Evolutionary conservation across 2,329 filamentous ascomycete species (phyloP), one percentile per base, ranked within the genome.

Genomic region (Beauveria rudraprayagi): DNA sequence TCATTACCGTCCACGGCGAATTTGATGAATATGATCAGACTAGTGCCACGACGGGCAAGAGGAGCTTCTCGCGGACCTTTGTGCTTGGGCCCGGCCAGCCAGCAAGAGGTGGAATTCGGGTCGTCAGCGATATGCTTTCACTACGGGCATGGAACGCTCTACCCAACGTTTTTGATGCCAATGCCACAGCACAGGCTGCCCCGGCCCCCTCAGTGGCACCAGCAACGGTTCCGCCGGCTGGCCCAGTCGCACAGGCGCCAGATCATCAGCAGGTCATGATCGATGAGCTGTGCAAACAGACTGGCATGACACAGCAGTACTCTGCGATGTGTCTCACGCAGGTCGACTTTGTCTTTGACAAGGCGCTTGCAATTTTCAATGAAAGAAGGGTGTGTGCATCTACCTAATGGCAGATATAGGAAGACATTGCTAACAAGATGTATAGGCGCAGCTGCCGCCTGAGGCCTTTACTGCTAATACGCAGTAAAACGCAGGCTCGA

Each of bases 11-110:
- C n/a, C 89, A 94, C 67, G 90, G 91, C 64, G 89, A 93, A 68
- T 95, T 91, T 63, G 86, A 93, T 54, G 92, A 96, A 70, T 77
- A 87, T 19, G 83, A 89, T 66, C 72, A 76, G 3, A 73, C 74
- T 17, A 81, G 80, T 24, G 77, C 80, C 53, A 80, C 82, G 50
- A 82, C 81, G 48, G 80, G 84, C 43, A 84, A 86, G 66, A 86
- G 91, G 63, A 91, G 88, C 71, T 96, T 96, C 73, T 91, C 92
- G 59, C 86, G 92, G 56, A 89, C 85, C 0, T 91, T 95, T 70
- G 77, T 92, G 46, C 80, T 96, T 19, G 90, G 90, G 0, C 91
- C 91, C 1, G 90, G 89, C 37, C 81, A 80, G 40, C 83, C 85
- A 0, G 80, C 85, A 5, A 78, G 80, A 51, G 83, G 84, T 19